Evolutionary conservation across 2,329 filamentous ascomycete species (phyloP).

Genomic region (Fusarium protoensiforme): DNA sequence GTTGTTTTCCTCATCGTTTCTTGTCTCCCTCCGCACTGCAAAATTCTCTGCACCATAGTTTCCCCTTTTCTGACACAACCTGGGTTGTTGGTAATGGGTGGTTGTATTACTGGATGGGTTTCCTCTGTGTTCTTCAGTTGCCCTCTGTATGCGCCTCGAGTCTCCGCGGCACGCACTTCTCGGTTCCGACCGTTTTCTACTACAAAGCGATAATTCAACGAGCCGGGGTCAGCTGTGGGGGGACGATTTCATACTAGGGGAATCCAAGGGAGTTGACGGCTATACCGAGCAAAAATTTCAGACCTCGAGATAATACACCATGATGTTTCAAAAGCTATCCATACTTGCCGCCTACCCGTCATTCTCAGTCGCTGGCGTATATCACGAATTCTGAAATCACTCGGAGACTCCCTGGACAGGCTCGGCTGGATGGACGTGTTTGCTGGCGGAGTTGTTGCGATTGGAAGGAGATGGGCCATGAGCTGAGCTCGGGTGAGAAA

Average conservation of each 20-base stretch:
- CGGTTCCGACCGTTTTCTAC: conserved; percentile 29
- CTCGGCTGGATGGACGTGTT: neutral
- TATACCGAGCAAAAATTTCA: conserved; percentile 49
- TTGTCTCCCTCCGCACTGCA: conserved; percentile 43
- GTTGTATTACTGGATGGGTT: conserved; percentile 52
- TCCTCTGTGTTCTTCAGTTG: conserved; percentile 44
- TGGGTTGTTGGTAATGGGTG: conserved; percentile 47
- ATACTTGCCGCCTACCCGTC: neutral
- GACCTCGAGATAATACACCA: conserved; percentile 52
- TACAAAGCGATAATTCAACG: conserved; percentile 31
- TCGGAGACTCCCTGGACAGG: neutral
- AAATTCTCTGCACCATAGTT: conserved; percentile 50
- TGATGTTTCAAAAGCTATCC: conserved; percentile 46
- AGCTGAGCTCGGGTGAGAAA: neutral
- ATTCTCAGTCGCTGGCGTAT: neutral
- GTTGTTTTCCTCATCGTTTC: conserved; percentile 34
- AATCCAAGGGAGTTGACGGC: conserved; percentile 44
- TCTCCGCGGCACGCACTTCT: conserved; percentile 27
- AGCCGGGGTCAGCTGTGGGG: conserved; percentile 32
- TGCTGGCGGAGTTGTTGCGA: neutral
- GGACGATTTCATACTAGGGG: conserved; percentile 37
- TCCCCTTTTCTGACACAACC: conserved; percentile 44
- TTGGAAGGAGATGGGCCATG: neutral
- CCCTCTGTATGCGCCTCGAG: conserved; percentile 40
- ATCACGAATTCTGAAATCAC: neutral